Evolutionary conservation across 2,329 filamentous ascomycete genomes (phyloP).

Genomic region (Beauveria asiatica): DNA sequence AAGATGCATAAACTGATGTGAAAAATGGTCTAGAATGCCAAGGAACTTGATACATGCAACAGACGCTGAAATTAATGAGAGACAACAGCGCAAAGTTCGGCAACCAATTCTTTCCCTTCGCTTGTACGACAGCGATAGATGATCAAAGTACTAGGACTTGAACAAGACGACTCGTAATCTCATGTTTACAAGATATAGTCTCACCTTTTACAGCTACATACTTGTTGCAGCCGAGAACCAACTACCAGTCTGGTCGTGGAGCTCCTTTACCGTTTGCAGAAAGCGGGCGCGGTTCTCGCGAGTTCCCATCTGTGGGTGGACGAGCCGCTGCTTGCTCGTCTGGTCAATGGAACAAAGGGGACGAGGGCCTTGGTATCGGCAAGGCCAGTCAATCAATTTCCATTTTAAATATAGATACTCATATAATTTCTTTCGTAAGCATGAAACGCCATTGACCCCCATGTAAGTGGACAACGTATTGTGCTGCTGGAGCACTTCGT

Average conservation of each 20-base stretch:
- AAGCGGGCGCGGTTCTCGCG: slow-evolving; percentile 1
- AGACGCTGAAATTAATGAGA: too few species aligned
- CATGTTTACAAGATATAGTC: too few species aligned
- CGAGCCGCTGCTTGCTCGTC: slow-evolving; percentile 9
- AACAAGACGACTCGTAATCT: too few species aligned
- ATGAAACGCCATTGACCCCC: too few species aligned
- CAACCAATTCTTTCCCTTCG: too few species aligned
- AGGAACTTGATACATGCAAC: too few species aligned
- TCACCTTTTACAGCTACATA: too few species aligned
- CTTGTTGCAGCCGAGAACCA: slow-evolving; percentile 1
- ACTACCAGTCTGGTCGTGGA: slow-evolving; percentile 17
- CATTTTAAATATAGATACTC: slow-evolving; percentile 9
- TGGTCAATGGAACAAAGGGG: slow-evolving; percentile 2
- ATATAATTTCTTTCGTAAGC: neutral
- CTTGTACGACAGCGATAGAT: too few species aligned
- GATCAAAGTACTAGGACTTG: too few species aligned
- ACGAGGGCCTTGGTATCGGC: slow-evolving; percentile 14
- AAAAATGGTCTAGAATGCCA: too few species aligned
- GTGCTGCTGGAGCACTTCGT: slow-evolving; percentile 5
- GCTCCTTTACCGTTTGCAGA: slow-evolving; percentile 3
- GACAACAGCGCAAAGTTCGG: too few species aligned
- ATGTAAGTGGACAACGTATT: neutral
- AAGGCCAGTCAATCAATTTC: slow-evolving; percentile 14
- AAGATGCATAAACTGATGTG: too few species aligned
- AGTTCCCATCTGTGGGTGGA: neutral